Conservation (phyloP, 2,329 filamentous ascomycete species). For the Lachnellula occidentalis region DNA sequence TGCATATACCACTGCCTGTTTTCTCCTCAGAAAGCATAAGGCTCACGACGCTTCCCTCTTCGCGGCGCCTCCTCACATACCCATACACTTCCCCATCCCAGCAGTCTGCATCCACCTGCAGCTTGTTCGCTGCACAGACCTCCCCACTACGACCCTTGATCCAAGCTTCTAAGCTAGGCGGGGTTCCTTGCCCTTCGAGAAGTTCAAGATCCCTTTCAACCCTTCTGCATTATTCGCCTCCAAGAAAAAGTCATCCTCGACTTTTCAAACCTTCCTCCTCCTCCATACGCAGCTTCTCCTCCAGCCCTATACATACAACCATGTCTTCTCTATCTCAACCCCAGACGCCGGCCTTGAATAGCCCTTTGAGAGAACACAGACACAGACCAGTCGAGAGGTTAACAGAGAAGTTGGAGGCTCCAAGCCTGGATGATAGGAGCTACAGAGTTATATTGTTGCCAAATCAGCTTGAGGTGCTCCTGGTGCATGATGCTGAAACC, state of each 20-base stretch:
- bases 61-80: neutral
- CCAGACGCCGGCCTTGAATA: conserved; percentile 26
- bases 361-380: conserved; percentile 29
- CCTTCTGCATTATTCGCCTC: neutral
- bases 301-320: conserved; percentile 9
- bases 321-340: conserved; percentile 31
- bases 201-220: neutral
- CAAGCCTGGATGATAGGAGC: conserved; percentile 75
- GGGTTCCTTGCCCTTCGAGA: conserved; percentile 1
- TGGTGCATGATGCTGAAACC: conserved; percentile 90
- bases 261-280: neutral
- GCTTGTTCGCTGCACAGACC: conserved; percentile 10
- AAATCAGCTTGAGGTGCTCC: conserved; percentile 86
- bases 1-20: neutral
- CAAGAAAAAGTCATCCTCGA: conserved; percentile 1
- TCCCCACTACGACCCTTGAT: conserved; percentile 2
- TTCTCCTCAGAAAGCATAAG: neutral
- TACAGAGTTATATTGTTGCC: conserved; percentile 82
- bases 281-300: conserved; percentile 10
- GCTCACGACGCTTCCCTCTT: neutral
- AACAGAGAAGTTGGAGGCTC: conserved; percentile 73
- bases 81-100: neutral
- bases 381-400: conserved; percentile 35
- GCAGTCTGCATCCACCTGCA: conserved; percentile 2
- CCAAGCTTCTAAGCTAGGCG: conserved; percentile 1